These are phyloP conservation scores for Escovopsis sp. DNA, from an alignment of 2,329 filamentous ascomycete species.

Conservation along the genomic window DNA sequence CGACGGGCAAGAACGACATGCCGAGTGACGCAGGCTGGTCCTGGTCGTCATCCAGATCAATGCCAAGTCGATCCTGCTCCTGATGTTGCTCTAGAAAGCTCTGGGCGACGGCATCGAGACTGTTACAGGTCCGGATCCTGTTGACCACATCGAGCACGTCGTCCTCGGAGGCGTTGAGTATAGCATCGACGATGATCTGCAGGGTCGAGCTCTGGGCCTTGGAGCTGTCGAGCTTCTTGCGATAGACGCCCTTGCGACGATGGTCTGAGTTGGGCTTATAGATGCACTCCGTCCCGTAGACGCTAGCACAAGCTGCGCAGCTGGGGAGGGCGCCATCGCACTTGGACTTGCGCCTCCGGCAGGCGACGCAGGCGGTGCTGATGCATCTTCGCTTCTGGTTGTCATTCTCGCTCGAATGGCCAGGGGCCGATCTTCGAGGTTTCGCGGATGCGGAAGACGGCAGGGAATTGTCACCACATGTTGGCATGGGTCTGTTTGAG, in stretches of 20 bases:
- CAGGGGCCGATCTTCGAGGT: conserved; percentile 32
- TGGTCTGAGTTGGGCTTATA: conserved; percentile 97
- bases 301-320: conserved; percentile 89
- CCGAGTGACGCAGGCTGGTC: conserved; percentile 26
- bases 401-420: conserved; percentile 32
- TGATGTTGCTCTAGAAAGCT: conserved; percentile 27
- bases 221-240: conserved; percentile 77
- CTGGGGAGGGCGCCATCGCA: conserved; percentile 86
- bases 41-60: conserved; percentile 13
- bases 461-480: no score
- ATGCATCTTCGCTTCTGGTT: conserved; percentile 59
- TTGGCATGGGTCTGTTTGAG: background rate
- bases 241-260: conserved; percentile 90
- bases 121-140: conserved; percentile 76
- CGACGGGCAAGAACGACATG: conserved; percentile 25
- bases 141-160: conserved; percentile 70
- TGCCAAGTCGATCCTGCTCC: conserved; percentile 17
- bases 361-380: conserved; percentile 73
- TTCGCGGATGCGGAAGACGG: no score
- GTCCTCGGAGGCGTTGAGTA: conserved; percentile 81
- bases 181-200: conserved; percentile 83
- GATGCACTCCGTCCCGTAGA: conserved; percentile 80
- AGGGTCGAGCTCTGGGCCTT: conserved; percentile 79
- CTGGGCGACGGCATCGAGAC: conserved; percentile 41
- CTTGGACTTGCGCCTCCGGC: conserved; percentile 66